Conservation (phyloP, 768 basidiomycete species). For the Lactarius tabidus region DNA sequence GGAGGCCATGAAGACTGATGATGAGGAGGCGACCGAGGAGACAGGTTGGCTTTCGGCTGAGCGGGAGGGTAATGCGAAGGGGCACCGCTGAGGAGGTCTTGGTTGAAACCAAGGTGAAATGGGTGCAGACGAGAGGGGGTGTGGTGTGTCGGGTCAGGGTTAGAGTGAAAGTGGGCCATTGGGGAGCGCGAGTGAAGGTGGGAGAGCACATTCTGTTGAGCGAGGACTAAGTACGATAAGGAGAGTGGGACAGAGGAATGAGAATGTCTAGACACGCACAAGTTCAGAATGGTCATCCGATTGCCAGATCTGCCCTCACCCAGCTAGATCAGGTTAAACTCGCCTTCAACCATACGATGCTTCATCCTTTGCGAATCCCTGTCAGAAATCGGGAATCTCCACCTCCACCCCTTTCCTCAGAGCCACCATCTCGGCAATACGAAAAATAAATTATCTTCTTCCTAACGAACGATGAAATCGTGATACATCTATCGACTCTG, state of each 20-base stretch:
- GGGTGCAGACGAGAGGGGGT: not conserved
- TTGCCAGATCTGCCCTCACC: constrained; percentile 7
- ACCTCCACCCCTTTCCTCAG: constrained; percentile 9
- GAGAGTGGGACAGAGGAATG: not conserved
- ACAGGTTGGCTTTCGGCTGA: not conserved
- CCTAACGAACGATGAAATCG: not conserved
- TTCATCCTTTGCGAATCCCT: constrained; percentile 23
- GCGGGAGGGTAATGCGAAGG: constrained; percentile 9
- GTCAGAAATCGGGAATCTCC: constrained; percentile 25
- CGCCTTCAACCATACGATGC: constrained; percentile 8
- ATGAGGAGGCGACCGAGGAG: constrained; percentile 3
- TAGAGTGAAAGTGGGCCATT: not conserved
- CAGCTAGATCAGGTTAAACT: constrained; percentile 23
- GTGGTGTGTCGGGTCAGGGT: not conserved
- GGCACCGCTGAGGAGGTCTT: not conserved
- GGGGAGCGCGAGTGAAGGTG: not conserved
- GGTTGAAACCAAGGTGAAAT: constrained; percentile 1
- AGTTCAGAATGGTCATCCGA: not conserved
- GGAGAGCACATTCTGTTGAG: not conserved
- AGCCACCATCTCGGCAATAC: constrained; percentile 6
- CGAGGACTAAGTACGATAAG: not conserved
- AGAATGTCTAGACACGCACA: constrained; percentile 17
- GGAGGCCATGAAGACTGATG: constrained; percentile 9
- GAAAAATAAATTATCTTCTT: not conserved
- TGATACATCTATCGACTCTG: not conserved